phyloP scores from a whole-genome alignment of 768 basidiomycete species.

The Pholiota microspora region DNA sequence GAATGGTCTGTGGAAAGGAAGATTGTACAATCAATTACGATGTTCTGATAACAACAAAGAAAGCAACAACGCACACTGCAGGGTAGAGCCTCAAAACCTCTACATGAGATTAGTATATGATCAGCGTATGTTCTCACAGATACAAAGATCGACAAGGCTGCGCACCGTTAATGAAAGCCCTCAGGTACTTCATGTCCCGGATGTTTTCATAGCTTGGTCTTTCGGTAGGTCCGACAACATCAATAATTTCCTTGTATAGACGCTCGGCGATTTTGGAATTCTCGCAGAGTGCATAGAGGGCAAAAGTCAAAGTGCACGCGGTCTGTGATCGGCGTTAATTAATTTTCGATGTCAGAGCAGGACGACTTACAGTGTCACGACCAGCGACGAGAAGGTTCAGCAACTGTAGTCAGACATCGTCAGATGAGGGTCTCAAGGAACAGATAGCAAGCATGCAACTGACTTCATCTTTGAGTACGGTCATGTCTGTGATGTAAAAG shows the following conservation, averaged over 20 bases:
- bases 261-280: slow-evolving; percentile 36
- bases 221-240: slow-evolving; percentile 32
- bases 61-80: slow-evolving; percentile 23
- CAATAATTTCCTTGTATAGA: slow-evolving; percentile 39
- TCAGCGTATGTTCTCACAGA: neutral
- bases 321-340: slow-evolving; percentile 23
- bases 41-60: neutral
- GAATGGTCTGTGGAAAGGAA: slow-evolving; percentile 10
- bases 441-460: neutral
- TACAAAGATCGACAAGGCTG: neutral
- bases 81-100: slow-evolving; percentile 43
- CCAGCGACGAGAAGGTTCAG: slow-evolving; percentile 51
- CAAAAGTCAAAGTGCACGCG: slow-evolving; percentile 37
- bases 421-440: neutral
- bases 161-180: slow-evolving; percentile 32
- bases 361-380: slow-evolving; percentile 40
- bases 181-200: slow-evolving; percentile 40
- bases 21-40: neutral
- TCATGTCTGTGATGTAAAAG: slow-evolving; percentile 7
- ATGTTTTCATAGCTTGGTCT: slow-evolving; percentile 44
- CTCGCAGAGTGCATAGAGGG: slow-evolving; percentile 41
- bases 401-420: slow-evolving; percentile 27
- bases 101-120: slow-evolving; percentile 11
- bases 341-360: neutral
- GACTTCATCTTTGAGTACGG: slow-evolving; percentile 20